Evolutionary conservation across 306 rosid genomes (phyloP).

Genomic region (Purshia tridentata): DNA sequence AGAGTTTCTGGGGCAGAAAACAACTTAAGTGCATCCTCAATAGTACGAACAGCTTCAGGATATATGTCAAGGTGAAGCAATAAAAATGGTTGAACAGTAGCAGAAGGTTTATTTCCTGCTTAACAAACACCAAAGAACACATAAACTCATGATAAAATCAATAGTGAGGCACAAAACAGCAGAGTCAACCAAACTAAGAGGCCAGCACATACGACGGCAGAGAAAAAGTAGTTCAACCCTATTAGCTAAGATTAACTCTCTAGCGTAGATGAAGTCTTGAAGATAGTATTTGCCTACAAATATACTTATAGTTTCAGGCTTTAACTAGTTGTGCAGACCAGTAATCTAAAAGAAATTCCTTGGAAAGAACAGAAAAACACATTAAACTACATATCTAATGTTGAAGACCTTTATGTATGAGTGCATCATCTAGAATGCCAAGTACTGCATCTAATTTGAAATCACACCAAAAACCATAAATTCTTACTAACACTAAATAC

Average conservation of each 20-base stretch:
- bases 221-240: not conserved
- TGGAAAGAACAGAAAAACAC: not conserved
- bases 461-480: not conserved
- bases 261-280: not conserved
- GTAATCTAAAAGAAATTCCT: not conserved
- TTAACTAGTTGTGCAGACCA: too few species aligned
- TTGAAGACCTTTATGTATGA: not conserved
- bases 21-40: constrained; percentile 83
- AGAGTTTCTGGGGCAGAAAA: constrained; percentile 89
- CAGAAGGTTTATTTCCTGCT: constrained; percentile 63
- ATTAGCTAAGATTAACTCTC: not conserved
- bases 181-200: not conserved
- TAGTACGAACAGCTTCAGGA: constrained; percentile 66
- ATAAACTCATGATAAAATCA: constrained; percentile 5
- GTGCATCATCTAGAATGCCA: not conserved
- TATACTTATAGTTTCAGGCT: not conserved
- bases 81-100: constrained; percentile 74
- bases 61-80: constrained; percentile 89
- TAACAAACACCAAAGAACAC: constrained; percentile 24
- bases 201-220: not conserved
- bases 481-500: not conserved
- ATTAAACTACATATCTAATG: not conserved
- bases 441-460: not conserved
- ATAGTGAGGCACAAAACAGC: not conserved
- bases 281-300: not conserved